Evolutionary conservation across 2,329 filamentous ascomycete species (phyloP).

Genomic region (Beauveria caledonica): DNA sequence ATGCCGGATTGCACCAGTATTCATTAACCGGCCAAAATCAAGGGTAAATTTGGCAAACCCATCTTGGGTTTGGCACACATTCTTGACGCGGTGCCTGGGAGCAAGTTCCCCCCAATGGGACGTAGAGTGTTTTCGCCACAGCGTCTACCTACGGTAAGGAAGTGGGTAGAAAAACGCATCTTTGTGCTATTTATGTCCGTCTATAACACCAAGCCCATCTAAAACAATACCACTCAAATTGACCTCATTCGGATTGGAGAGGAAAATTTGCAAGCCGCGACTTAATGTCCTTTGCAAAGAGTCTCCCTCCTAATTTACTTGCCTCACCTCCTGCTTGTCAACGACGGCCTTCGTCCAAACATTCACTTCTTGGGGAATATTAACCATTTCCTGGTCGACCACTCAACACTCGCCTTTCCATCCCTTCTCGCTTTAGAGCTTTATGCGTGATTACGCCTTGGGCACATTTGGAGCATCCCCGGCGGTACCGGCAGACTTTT

Average conservation of each 20-base stretch:
- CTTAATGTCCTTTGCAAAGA: not conserved
- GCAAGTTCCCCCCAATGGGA: too few species aligned
- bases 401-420: not conserved
- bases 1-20: too few species aligned
- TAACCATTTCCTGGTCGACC: not conserved
- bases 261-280: slow-evolving; percentile 2
- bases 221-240: not conserved
- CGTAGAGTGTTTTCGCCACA: too few species aligned
- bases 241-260: not conserved
- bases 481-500: slow-evolving; percentile 23
- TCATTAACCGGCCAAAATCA: too few species aligned
- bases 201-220: not conserved
- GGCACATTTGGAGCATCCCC: slow-evolving; percentile 20
- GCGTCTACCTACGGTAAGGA: too few species aligned
- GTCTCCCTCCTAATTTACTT: not conserved
- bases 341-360: not conserved
- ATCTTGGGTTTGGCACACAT: too few species aligned
- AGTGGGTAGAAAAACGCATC: not conserved
- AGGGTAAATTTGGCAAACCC: too few species aligned
- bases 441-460: not conserved
- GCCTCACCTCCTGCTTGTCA: not conserved
- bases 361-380: slow-evolving; percentile 1
- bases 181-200: not conserved
- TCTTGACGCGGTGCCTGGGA: too few species aligned
- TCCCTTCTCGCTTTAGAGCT: too few species aligned